These are phyloP conservation scores for Pleurotus salmoneostramineus DNA, from an alignment of 768 basidiomycete species.

Conservation along the genomic window DNA sequence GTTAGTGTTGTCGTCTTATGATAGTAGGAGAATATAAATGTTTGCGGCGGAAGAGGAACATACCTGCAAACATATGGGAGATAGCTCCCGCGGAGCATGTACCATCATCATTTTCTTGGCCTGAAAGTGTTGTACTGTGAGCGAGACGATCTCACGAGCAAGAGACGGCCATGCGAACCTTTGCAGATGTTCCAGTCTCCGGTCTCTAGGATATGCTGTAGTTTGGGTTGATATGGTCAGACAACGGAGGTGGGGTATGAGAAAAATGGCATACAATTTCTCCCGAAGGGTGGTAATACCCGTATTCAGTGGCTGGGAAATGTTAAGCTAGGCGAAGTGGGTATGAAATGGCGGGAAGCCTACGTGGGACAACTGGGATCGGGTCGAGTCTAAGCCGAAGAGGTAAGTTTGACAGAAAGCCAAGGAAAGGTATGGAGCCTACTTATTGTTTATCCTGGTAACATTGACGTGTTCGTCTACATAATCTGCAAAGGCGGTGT, in stretches of 20 bases:
- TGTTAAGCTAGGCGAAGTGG: not conserved
- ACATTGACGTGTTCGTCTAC: not conserved
- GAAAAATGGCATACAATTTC: not conserved
- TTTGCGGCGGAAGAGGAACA: not conserved
- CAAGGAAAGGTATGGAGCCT: not conserved
- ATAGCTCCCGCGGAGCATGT: conserved; percentile 19
- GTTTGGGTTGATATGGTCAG: not conserved
- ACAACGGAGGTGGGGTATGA: not conserved
- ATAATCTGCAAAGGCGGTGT: conserved; percentile 4
- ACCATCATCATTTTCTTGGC: conserved; percentile 16
- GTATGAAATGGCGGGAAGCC: not conserved
- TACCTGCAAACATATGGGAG: conserved; percentile 11
- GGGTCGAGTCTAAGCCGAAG: not conserved
- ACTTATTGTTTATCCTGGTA: conserved; percentile 3
- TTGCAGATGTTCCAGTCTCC: conserved; percentile 17
- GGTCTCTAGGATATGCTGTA: conserved; percentile 2
- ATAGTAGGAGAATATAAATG: not conserved
- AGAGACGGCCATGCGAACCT: conserved; percentile 6
- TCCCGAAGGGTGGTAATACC: conserved; percentile 3
- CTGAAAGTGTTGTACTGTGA: not conserved
- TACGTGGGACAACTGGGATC: conserved; percentile 3
- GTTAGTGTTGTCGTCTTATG: too few species aligned
- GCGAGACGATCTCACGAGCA: not conserved
- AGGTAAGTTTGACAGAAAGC: not conserved
- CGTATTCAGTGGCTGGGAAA: not conserved